Evolutionary conservation across 768 basidiomycete species (phyloP), one percentile per base, ranked within the genome.

Genomic region (Macrocybe gigantea): DNA sequence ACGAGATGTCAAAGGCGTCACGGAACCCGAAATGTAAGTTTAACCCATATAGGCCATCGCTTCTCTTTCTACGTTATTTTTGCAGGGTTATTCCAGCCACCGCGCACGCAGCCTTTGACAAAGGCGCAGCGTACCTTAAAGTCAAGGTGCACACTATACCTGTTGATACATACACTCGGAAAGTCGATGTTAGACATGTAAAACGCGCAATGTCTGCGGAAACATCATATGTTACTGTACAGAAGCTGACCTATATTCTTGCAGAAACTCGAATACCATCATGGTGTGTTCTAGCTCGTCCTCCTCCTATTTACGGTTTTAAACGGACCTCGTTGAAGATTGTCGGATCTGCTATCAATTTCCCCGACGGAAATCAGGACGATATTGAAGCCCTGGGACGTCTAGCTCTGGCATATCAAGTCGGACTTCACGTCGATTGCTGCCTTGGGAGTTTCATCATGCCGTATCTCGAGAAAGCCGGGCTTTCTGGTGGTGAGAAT

Each of bases 71-170:
- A 6, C 30, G 33, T 7, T 37, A 42, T 5, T 32, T 4, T 36
- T 33, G 15, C 33, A 95, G 93, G 72, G 73, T 97, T 51, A 68
- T 97, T 6, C 88, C 93, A 0, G 72, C 77, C 0, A 85, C 89
- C 0, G 93, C 88, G 0, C 95, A 97, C 59, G 92, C 92, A 2
- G 95, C 95, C 0, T 99, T 99, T 62, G 85, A 93, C 70, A 99
- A 99, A 63, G 93, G 86, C 3, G 85, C 82, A 1, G 78, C 82
- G 7, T 97, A 95, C 63, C 79, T 97, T 60, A 79, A 81, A 10
- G 80, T 99, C 71, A 97, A 96, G 71, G 73, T 94, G 5, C 93
- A 93, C 56, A 75, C 79, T 31, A 79, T 99, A 40, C 90, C 93
- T 0, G 83, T 98, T 15, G 76, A 97, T 58, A 70, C 74, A 2